Evolutionary conservation across 352 stramenopile genomes (phyloP), one percentile per base, ranked within the genome.

Genomic region (Pythium apleroticum): DNA sequence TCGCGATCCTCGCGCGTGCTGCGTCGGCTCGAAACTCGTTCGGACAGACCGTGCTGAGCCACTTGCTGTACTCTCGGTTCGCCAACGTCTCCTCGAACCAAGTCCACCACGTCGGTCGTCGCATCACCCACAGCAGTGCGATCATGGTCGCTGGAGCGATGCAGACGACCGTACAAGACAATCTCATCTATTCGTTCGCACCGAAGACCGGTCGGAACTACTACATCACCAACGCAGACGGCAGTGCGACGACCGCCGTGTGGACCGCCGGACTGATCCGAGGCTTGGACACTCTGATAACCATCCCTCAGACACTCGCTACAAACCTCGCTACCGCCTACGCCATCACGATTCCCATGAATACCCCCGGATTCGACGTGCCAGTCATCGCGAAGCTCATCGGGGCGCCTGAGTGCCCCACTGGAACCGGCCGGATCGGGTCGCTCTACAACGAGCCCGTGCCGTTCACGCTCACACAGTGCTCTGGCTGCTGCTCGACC

Each of bases 11-110:
- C 17, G 59, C 74, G 12, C 69, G 81, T 2, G 57, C 66, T 10
- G 68, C 41, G 0, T 71, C 66, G 14, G 68, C 70, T 12, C 64
- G 60, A 46, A 88, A 86, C 41, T 73, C 80, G n/a, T 71, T 81
- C 48, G 59, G 54, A 3, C 48, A 69, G 0, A 49, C 63, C 9
- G 78, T 89, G 12, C 68, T 78, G 4, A 54, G 56, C 3, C 71
- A 82, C 20, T 52, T 89, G 6, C 64, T 93, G 19, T 69, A 72
- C 15, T 76, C 81, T 2, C 71, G 69, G 0, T 57, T 63, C 4
- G 57, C 80, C 19, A 89, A 82, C 41, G 57, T 93, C 15, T 88
- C 81, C n/a, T 89, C 74, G 57, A 93, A 93, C 57, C 81, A 91
- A 54, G 66, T 93, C 1, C 82, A 93, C 57, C 80, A 91, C 25